Evolutionary conservation across 768 basidiomycete genomes (phyloP).

Genomic region (Lactarius vividus): DNA sequence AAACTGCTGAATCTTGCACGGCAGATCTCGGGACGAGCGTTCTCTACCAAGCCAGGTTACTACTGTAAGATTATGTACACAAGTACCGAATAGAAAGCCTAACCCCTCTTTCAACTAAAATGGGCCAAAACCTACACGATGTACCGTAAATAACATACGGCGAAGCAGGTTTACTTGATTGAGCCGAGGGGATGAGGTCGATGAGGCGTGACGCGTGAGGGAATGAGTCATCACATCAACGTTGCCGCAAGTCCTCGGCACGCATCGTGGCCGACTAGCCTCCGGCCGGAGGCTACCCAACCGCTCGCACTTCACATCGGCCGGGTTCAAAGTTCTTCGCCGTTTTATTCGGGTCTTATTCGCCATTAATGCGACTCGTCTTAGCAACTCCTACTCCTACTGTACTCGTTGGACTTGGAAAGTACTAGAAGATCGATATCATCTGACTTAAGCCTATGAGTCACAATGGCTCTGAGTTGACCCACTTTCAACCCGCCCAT

Average conservation of each 20-base stretch:
- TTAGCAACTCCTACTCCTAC: background rate
- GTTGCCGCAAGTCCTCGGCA: background rate
- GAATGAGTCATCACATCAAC: background rate
- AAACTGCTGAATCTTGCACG: conserved; percentile 10
- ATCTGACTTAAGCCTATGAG: background rate
- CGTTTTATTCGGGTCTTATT: background rate
- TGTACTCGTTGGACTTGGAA: background rate
- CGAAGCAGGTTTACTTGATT: background rate
- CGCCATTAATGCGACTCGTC: too few relatives aligned
- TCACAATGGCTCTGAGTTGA: background rate
- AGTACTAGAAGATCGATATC: background rate
- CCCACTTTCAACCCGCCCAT: background rate
- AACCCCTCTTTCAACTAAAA: background rate
- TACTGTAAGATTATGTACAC: background rate
- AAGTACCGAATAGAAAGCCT: background rate
- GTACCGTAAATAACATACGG: background rate
- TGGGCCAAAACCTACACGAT: background rate
- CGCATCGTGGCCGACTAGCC: too few relatives aligned
- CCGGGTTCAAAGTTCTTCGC: too few relatives aligned
- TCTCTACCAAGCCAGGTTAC: too few relatives aligned
- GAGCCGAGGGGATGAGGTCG: background rate
- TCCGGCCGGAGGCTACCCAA: too few relatives aligned
- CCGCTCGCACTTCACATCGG: too few relatives aligned
- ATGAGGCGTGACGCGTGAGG: background rate
- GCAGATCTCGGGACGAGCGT: conserved; percentile 21